Evolutionary conservation across 768 basidiomycete species (phyloP), one percentile per base, ranked within the genome.

Genomic region (Russula dissimulans): DNA sequence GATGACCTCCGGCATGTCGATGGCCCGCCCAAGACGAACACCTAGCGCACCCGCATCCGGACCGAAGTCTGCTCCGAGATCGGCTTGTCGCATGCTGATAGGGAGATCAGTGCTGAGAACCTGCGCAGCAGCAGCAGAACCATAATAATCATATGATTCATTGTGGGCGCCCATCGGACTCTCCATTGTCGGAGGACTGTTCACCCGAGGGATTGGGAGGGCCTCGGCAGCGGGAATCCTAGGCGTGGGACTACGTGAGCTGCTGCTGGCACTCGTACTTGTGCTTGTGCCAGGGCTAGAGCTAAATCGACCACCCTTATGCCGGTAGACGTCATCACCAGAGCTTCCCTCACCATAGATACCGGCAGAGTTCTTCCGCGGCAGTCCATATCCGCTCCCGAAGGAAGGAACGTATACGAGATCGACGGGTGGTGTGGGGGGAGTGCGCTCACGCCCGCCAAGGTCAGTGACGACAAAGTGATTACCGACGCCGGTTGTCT

Each of bases 321-420:
- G 72, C 57, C 69, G 69, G 63, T 73, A 73, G 18, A 72, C 69
- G 62, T 72, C 73, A 60, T 73, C 72, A 31, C 59, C 60, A 2
- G 65, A 61, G 31, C 56, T 57, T 50, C 54, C 59, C 51, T 42
- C 53, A 49, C 67, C 64, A 31, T 54, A 61, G 3, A 65, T n/a
- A 46, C 60, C 67, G 12, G 66, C 68, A 11, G 66, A 66, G 51
- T 63, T 67, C 36, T 56, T 69, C 66, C 22, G 61, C 38, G 62
- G 50, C 32, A 52, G 36, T 51, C 60, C 66, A 58, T 73, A 73
- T 44, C 68, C 70, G 38, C 66, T 66, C 39, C 68, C 67, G 4
- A 70, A 67, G n/a, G 77, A 74, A 1, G 87, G 87, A 15, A 85
- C 84, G 67, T 87, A 89, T 26, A 89, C 87, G 64, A 89, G 76